Evolutionary conservation across 495 filamentous ascomycete species (phyloP).

Genomic region (Penicillium subrubescens): DNA sequence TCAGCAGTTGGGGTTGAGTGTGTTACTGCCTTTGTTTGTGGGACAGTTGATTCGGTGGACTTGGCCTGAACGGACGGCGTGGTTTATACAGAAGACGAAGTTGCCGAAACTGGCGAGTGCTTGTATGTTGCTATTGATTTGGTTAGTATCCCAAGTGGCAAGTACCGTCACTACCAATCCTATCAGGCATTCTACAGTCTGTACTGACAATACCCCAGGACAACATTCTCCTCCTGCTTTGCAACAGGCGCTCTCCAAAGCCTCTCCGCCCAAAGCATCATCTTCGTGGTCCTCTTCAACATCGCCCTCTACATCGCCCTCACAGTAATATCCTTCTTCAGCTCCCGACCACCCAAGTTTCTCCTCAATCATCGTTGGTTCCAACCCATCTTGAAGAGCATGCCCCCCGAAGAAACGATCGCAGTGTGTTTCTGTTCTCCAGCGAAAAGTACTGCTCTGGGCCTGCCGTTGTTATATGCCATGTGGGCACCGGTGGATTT

Average conservation of each 20-base stretch:
- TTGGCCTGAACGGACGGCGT: slow-evolving; percentile 44
- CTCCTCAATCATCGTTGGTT: slow-evolving; percentile 26
- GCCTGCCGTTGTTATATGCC: slow-evolving; percentile 53
- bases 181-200: not conserved
- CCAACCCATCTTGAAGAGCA: slow-evolving; percentile 35
- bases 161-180: not conserved
- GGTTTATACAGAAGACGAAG: slow-evolving; percentile 45
- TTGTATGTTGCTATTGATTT: slow-evolving; percentile 52
- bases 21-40: slow-evolving; percentile 50
- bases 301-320: slow-evolving; percentile 54
- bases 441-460: slow-evolving; percentile 58
- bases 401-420: slow-evolving; percentile 51
- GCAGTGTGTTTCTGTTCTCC: slow-evolving; percentile 60
- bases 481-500: slow-evolving; percentile 57
- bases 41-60: slow-evolving; percentile 53
- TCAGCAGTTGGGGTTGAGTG: slow-evolving; percentile 54
- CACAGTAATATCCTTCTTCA: slow-evolving; percentile 51
- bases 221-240: slow-evolving; percentile 58
- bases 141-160: slow-evolving; percentile 37
- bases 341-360: slow-evolving; percentile 42
- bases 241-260: slow-evolving; percentile 52
- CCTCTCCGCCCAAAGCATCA: slow-evolving; percentile 47
- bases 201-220: slow-evolving; percentile 31
- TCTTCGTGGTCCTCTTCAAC: slow-evolving; percentile 57
- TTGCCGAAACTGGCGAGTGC: slow-evolving; percentile 47